Evolutionary conservation across 129 eudicot genomes (phyloP), one percentile per base, ranked within the genome.

Genomic region (Arctium lappa): DNA sequence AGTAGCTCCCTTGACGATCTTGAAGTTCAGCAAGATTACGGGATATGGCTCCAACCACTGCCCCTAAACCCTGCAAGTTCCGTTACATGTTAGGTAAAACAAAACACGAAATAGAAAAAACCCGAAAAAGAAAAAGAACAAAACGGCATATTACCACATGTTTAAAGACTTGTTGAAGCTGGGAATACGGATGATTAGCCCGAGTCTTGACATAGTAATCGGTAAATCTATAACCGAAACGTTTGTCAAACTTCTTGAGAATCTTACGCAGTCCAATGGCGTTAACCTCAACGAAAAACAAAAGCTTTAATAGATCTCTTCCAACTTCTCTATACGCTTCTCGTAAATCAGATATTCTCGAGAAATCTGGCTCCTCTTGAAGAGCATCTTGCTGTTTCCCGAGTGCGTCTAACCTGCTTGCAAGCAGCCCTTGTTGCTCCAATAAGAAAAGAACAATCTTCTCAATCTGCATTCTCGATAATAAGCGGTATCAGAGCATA

Each of bases 111-210:
- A 68, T 66, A 10, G 22, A 39, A 75, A 73, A 38, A 0, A 16
- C 30, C 3, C 8, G 0, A 5, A 60, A 73, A 73, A 82, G 46
- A 79, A n/a, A n/a, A 74, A 39, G 12, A 46, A 29, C 44, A 62
- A 53, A 44, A 33, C 8, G 32, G 38, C 31, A 16, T 37, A 75
- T 82, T 92, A 95, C 98, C 97, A 91, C 99, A 82, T 95, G 99
- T 91, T 93, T 93, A 86, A 95, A 95, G 53, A 95, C 97, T 89
- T 95, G 97, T 79, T 90, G 97, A 62, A 95, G 97, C 86, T 91
- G 97, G 73, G 99, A 95, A 87, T 91, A 95, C 84, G 99, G 99
- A 86, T 95, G 99, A 88, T 91, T 95, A 53, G 97, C 97, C 70
- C 99, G 99, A 75, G 97, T 95, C 75, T 90, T 88, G 79, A 95